These are phyloP conservation scores for Arthrobotrys sphaeroides DNA, from an alignment of 2,329 filamentous ascomycete species.

Conservation along the genomic window DNA sequence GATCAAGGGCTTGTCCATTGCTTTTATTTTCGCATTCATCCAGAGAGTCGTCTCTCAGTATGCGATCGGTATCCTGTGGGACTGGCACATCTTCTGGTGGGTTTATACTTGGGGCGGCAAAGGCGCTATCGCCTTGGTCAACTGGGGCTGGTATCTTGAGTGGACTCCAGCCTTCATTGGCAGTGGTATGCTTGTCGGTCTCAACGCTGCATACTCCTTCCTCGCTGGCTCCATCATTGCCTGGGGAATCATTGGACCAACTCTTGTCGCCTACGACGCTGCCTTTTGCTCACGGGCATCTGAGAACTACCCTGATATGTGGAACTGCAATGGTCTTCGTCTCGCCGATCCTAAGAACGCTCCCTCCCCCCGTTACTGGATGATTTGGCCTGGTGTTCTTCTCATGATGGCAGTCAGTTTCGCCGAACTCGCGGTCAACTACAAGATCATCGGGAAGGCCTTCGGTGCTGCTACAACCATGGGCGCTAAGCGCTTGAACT, in stretches of 20 bases:
- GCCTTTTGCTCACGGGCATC: slow-evolving; percentile 39
- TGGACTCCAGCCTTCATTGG: slow-evolving; percentile 71
- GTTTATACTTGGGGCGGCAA: slow-evolving; percentile 69
- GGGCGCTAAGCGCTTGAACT: slow-evolving; percentile 63
- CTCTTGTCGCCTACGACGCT: slow-evolving; percentile 54
- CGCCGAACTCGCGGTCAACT: slow-evolving; percentile 63
- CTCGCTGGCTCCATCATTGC: slow-evolving; percentile 68
- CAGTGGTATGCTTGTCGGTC: slow-evolving; percentile 68
- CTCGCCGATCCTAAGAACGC: slow-evolving; percentile 61
- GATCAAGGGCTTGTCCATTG: slow-evolving; percentile 67
- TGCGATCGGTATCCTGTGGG: slow-evolving; percentile 69
- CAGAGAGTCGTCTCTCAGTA: slow-evolving; percentile 70
- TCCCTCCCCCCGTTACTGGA: slow-evolving; percentile 66
- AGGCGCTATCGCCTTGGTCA: slow-evolving; percentile 67
- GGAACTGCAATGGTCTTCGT: slow-evolving; percentile 62
- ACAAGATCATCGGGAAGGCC: slow-evolving; percentile 64
- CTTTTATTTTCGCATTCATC: slow-evolving; percentile 66
- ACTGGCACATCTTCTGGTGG: slow-evolving; percentile 66
- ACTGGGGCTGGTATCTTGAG: slow-evolving; percentile 71
- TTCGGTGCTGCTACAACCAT: slow-evolving; percentile 65
- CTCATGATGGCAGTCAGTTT: slow-evolving; percentile 66
- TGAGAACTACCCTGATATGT: slow-evolving; percentile 56
- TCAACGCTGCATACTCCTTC: slow-evolving; percentile 70
- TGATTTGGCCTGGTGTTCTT: slow-evolving; percentile 66
- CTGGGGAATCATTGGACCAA: slow-evolving; percentile 66